Conservation (phyloP, 208 protist species). For the Naegleria gruberi region DNA sequence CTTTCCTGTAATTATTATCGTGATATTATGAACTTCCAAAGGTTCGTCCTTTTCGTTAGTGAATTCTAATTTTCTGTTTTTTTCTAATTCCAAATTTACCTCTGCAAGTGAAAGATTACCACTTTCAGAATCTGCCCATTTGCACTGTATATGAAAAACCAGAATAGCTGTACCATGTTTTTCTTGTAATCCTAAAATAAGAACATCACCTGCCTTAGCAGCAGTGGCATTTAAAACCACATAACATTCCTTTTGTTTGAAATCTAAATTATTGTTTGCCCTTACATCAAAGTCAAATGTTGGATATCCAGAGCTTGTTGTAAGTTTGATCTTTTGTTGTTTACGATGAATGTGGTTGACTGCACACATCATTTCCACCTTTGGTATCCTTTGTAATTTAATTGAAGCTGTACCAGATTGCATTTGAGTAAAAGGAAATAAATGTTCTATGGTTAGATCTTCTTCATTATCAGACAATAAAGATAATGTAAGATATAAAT, state of each 20-base stretch:
- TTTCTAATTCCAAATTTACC: neutral
- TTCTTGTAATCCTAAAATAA: neutral
- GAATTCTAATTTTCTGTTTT: neutral
- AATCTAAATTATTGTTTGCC: neutral
- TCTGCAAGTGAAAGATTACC: neutral
- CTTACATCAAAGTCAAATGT: neutral
- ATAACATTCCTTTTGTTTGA: neutral
- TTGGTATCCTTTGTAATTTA: neutral
- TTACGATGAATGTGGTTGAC: too few species aligned
- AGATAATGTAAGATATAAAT: neutral
- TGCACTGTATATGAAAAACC: neutral
- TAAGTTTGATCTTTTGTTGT: too few species aligned
- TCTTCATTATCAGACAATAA: too few species aligned
- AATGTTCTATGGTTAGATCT: too few species aligned
- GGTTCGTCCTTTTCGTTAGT: neutral
- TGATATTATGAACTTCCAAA: neutral
- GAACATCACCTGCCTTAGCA: neutral
- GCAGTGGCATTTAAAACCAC: neutral
- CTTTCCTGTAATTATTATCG: neutral
- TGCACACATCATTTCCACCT: too few species aligned
- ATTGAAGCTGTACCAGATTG: neutral
- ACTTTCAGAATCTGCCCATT: neutral
- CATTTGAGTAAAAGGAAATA: too few species aligned
- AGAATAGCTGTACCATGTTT: neutral
- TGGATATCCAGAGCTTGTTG: too few species aligned